Evolutionary conservation across 2,329 filamentous ascomycete species (phyloP), one percentile per base, ranked within the genome.

Genomic region (Cryphonectria naterciae): DNA sequence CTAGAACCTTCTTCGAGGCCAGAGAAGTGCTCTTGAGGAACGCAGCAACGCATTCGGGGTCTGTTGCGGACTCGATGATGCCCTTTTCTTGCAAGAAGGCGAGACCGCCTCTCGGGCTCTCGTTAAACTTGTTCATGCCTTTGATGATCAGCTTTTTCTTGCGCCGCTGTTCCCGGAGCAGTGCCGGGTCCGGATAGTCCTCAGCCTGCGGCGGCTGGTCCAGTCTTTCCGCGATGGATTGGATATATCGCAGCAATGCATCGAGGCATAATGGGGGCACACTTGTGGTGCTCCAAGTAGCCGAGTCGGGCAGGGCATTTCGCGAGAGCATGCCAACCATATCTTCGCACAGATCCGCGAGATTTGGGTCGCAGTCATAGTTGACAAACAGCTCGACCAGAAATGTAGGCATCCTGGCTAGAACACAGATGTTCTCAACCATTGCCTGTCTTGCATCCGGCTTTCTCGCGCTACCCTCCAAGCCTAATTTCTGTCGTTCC

Each of bases 221-320:
- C 25, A 98, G 83, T 69, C 96, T 89, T 78, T 97, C 94, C 0
- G 94, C 92, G 74, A 99, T 92, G 74, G 94, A 97, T 77, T 98
- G 95, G 46, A 99, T 89, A 76, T 95, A 98, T 22, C 94, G 91
- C 35, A 99, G 85, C 15, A 99, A 85, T 13, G 96, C 94, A 81
- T 99, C 96, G 32, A 99, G 85, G 77, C 96, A 99, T 2, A 99
- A 84, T 0, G 96, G 96, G 22, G 96, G 96, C 1, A 99, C 97
- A 78, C 97, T 99, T 6, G 95, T 98, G 15, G 96, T 99, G 80
- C 97, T 99, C 96, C 96, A 99, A 7, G 95, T 98, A 7, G 95
- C 96, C 11, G 96, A 97, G 79, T 99, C 96, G 0, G 96, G 97
- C 74, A 99, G 92, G 2, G 96, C 96, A 79, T 98, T 99, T 71